Percentiles rank a stretch among this genome's conserved stretches.
phyloP scores from a whole-genome alignment of 805 yeast species.

The Gaillardinia entomophila region DNA sequence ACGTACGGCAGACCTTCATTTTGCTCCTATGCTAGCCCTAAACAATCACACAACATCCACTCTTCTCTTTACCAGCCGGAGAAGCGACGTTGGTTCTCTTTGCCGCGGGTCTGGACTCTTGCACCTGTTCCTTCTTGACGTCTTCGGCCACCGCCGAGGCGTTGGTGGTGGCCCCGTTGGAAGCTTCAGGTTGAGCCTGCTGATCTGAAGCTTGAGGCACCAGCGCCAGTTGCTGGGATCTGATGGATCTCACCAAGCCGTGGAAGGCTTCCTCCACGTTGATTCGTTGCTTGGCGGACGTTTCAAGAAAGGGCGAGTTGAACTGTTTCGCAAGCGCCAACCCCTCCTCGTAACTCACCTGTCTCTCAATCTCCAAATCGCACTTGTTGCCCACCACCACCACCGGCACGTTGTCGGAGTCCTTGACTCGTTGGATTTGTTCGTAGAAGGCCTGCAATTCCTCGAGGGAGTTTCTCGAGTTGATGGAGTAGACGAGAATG shows the following conservation, averaged over 20 bases:
- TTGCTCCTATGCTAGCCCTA: too few relatives aligned
- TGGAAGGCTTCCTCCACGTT: constrained; percentile 86
- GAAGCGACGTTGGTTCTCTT: constrained; percentile 1
- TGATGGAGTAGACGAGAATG: constrained; percentile 80
- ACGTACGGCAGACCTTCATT: too few relatives aligned
- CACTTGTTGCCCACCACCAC: constrained; percentile 85
- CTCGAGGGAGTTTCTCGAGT: constrained; percentile 78
- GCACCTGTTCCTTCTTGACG: too few relatives aligned
- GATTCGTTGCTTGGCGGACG: constrained; percentile 85
- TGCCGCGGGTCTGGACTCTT: too few relatives aligned
- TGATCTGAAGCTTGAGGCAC: too few relatives aligned
- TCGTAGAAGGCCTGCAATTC: constrained; percentile 75
- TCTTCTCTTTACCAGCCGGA: constrained; percentile 4
- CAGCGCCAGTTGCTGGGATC: constrained; percentile 16
- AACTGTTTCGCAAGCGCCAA: constrained; percentile 55
- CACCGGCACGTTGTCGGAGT: constrained; percentile 73
- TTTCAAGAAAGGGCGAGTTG: constrained; percentile 76
- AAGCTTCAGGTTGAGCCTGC: too few relatives aligned
- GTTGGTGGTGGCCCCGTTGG: too few relatives aligned
- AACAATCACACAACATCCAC: constrained; percentile 15
- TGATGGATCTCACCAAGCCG: constrained; percentile 57
- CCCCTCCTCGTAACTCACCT: constrained; percentile 66
- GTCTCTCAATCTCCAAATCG: constrained; percentile 72
- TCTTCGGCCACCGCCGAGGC: too few relatives aligned
- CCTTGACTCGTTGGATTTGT: constrained; percentile 75